Evolutionary conservation across 176 grass and related monocot species (phyloP), one percentile per base, ranked within the genome.

Genomic region (Musa beccarii): DNA sequence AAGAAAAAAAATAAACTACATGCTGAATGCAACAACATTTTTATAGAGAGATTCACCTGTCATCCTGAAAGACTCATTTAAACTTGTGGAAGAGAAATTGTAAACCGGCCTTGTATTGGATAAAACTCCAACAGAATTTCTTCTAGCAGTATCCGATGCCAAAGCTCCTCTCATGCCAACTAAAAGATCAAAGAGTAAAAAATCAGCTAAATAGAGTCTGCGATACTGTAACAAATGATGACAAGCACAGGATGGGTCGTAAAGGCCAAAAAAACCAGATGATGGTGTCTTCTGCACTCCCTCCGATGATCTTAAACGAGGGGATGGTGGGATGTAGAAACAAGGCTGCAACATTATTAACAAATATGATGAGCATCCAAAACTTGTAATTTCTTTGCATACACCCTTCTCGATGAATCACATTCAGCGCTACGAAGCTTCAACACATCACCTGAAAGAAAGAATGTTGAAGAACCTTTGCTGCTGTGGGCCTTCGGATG

Each of bases 401-500:
- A 43, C 34, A 43, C 34, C 34, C 34, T 43, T 43, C 34, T 6
- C 34, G 0, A 6, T 43, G 34, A 6, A 43, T 43, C 34, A 43
- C 34, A 43, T 72, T 65, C 72, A 54, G 34, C 63, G 43, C 9
- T 21, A 77, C 51, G 24, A 49, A 34, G 71, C 23, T 62, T 9
- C 23, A 53, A 50, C 11, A 25, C 22, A 71, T 51, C 23, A 99
- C 95, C 95, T 99, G 88, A 83, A 99, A 99, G 73, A 94, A 99
- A 71, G 95, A 77, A 83, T 99, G 95, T 70, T 99, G 90, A 82
- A 99, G 86, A 75, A 84, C 91, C 83, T 99, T 84, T 74, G 84
- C 81, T 74, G 95, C 86, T 34, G 84, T 99, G 76, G 95, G 95
- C 52, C 95, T 89, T 88, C 66, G 87, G 52, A 55, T 75, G 13